Percentiles rank a stretch among this genome's conserved stretches.
These are phyloP conservation scores for Phytophthora citrophthora DNA, from an alignment of 352 stramenopile species.

Conservation along the genomic window DNA sequence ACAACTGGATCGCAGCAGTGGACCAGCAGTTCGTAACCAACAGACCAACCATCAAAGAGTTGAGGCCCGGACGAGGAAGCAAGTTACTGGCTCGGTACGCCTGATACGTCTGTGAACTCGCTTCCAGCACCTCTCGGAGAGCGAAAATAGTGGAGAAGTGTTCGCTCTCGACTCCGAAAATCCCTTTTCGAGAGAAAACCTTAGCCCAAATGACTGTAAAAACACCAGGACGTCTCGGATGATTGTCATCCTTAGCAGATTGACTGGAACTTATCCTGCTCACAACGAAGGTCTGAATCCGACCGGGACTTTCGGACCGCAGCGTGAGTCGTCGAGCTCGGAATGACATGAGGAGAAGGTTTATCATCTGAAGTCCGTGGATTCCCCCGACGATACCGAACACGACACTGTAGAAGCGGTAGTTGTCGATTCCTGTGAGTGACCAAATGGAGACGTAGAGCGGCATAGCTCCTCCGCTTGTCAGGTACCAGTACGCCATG, in stretches of 20 bases:
- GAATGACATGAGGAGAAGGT: constrained; percentile 27
- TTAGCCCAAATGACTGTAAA: background rate
- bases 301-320: constrained; percentile 10
- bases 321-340: constrained; percentile 16
- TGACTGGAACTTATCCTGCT: background rate
- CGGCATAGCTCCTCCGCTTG: constrained; percentile 10
- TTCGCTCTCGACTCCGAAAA: constrained; percentile 35
- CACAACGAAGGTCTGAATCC: constrained; percentile 3
- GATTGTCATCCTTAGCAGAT: background rate
- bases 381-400: constrained; percentile 36
- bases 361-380: constrained; percentile 30
- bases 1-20: constrained; percentile 23
- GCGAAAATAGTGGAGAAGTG: constrained; percentile 32
- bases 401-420: constrained; percentile 26
- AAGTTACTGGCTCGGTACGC: constrained; percentile 27
- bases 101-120: constrained; percentile 35
- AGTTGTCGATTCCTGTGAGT: constrained; percentile 18
- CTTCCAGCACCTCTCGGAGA: constrained; percentile 27
- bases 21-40: constrained; percentile 31
- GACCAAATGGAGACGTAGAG: constrained; percentile 38
- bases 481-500: constrained; percentile 32
- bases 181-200: constrained; percentile 19
- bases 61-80: constrained; percentile 10
- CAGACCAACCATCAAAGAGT: constrained; percentile 12
- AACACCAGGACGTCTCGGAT: background rate